Conservation (phyloP, 768 basidiomycete genomes). For the Hydnomerulius pinastri region DNA sequence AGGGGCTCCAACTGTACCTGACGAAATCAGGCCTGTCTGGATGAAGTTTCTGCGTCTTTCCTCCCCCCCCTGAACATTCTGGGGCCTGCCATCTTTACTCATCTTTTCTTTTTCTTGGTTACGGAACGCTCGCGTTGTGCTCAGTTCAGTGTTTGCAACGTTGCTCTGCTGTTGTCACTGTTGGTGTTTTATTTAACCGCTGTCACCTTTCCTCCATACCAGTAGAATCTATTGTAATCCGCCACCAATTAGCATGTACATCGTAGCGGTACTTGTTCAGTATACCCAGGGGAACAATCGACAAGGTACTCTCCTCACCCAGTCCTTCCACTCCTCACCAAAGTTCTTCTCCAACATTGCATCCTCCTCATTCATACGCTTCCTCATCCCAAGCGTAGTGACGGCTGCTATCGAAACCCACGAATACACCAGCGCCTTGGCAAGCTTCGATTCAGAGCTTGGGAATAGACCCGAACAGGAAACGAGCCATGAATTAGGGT, state of each 20-base stretch:
- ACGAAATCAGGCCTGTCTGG: constrained; percentile 21
- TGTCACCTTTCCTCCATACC: background rate
- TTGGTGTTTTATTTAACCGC: background rate
- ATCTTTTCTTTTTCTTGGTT: too few species aligned
- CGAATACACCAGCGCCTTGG: background rate
- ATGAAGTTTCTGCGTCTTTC: background rate
- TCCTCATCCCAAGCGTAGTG: fast-evolving
- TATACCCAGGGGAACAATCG: constrained; percentile 25
- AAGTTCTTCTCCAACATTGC: constrained; percentile 28
- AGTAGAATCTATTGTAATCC: background rate
- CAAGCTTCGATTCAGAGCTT: background rate
- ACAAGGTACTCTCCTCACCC: constrained; percentile 22
- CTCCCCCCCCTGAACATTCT: background rate
- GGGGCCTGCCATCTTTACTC: background rate
- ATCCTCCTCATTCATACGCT: constrained; percentile 31
- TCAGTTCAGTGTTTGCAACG: too few species aligned
- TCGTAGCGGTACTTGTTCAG: background rate
- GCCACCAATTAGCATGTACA: background rate
- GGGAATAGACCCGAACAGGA: constrained; percentile 3
- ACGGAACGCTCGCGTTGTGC: too few species aligned
- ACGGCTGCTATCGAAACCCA: background rate
- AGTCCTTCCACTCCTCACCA: constrained; percentile 28
- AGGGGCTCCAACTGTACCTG: constrained; percentile 22
- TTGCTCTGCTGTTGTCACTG: too few species aligned
- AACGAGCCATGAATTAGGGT: constrained; percentile 6